Percentiles rank a stretch among this genome's conserved stretches.
These are phyloP conservation scores for Podospora australis DNA, from an alignment of 495 filamentous ascomycete genomes.

Conservation along the genomic window DNA sequence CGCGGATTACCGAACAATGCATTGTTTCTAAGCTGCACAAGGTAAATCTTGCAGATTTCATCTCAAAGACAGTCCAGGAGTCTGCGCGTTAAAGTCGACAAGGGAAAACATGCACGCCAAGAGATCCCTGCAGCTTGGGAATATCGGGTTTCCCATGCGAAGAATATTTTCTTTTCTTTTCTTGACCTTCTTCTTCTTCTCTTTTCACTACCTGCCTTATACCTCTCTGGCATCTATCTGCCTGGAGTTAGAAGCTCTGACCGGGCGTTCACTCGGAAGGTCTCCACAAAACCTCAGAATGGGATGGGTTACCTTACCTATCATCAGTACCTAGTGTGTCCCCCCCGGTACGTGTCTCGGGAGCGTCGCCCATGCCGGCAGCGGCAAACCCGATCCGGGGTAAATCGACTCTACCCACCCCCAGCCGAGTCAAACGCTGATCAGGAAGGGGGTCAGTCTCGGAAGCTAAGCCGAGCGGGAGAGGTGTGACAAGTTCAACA, in stretches of 20 bases:
- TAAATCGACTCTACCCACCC: slow-evolving; percentile 5
- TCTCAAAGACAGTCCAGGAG: background rate
- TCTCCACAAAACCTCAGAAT: background rate
- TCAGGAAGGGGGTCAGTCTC: slow-evolving; percentile 31
- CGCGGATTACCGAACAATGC: too few species aligned
- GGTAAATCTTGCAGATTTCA: background rate
- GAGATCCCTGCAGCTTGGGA: background rate
- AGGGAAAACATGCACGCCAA: slow-evolving; percentile 1
- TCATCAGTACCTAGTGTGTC: background rate
- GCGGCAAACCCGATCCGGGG: slow-evolving; percentile 21
- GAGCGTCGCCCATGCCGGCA: slow-evolving; percentile 3
- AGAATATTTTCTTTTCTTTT: background rate
- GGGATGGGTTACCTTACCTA: background rate
- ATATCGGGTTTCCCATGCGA: background rate
- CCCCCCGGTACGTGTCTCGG: background rate
- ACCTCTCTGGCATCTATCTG: too few species aligned
- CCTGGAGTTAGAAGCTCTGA: slow-evolving; percentile 4
- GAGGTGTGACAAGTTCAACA: slow-evolving; percentile 9
- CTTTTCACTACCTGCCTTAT: background rate
- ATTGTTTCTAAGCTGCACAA: background rate
- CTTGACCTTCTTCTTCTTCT: background rate
- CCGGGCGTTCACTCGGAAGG: slow-evolving; percentile 2
- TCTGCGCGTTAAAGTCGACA: background rate
- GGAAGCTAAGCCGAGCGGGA: slow-evolving; percentile 23
- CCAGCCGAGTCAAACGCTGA: slow-evolving; percentile 22